These are phyloP conservation scores for Sporothrix phasma DNA, from an alignment of 2,329 filamentous ascomycete species.

Conservation along the genomic window DNA sequence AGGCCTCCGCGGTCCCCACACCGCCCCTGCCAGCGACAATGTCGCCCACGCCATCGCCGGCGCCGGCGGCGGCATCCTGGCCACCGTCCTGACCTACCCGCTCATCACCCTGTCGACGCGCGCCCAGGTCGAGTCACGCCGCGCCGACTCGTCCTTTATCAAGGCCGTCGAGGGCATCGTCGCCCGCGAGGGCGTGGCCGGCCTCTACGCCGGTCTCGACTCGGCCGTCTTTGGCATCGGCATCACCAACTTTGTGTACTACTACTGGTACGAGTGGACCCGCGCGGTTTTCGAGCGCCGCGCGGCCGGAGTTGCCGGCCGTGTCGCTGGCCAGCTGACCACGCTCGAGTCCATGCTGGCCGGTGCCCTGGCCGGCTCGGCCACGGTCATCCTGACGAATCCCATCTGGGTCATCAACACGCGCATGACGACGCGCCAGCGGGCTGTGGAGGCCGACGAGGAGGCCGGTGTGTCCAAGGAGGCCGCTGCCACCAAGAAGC, in stretches of 20 bases:
- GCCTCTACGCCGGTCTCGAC: slow-evolving; percentile 87
- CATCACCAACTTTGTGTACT: slow-evolving; percentile 99
- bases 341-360: slow-evolving; percentile 92
- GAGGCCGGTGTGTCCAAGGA: slow-evolving; percentile 15
- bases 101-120: slow-evolving; percentile 95
- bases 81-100: slow-evolving; percentile 96
- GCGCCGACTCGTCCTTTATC: slow-evolving; percentile 74
- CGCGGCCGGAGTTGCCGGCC: slow-evolving; percentile 45
- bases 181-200: slow-evolving; percentile 77
- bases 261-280: slow-evolving; percentile 99
- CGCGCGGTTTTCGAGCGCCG: slow-evolving; percentile 75
- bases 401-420: slow-evolving; percentile 99
- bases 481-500: slow-evolving; percentile 34
- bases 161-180: slow-evolving; percentile 79
- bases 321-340: slow-evolving; percentile 70
- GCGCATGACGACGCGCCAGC: slow-evolving; percentile 84
- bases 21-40: slow-evolving; percentile 89
- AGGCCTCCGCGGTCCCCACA: slow-evolving; percentile 41
- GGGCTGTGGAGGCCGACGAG: slow-evolving; percentile 24
- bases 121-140: slow-evolving; percentile 94
- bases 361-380: slow-evolving; percentile 83
- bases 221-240: slow-evolving; percentile 95
- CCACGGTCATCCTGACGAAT: slow-evolving; percentile 92
- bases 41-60: slow-evolving; percentile 91
- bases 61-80: slow-evolving; percentile 84